Evolutionary conservation across 768 basidiomycete species (phyloP), one percentile per base, ranked within the genome.

Genomic region (Podaxis sp.): DNA sequence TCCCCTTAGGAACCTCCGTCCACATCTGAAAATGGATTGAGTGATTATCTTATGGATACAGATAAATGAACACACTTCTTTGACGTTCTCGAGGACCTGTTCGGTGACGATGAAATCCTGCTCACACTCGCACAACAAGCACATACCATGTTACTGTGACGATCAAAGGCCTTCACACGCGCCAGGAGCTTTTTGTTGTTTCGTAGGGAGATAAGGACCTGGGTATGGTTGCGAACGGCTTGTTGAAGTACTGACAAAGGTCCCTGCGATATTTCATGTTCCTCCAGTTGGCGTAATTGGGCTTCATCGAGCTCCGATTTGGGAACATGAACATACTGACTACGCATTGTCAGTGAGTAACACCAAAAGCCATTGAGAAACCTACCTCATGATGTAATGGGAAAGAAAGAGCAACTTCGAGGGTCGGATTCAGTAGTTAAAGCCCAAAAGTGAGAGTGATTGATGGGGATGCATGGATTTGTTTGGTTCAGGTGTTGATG

Each of bases 231-330:
- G 74, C 97, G 84, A 66, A 99, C 97, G 35, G 95, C 92, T 74
- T 97, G 95, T 74, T 99, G 97, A 56, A 97, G 82, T 53, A 97
- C 95, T 42, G 94, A 95, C 72, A 97, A 76, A 23, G 95, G 95
- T n/a, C 94, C 95, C 75, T 98, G 95, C 61, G 92, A 94, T 75
- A 98, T 97, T 77, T 98, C 95, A 71, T 97, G 95, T 74, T 99
- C 97, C 75, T 98, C 96, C 62, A 99, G 80, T 68, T 94, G 91
- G 60, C 94, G 90, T 52, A 98, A 82, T 77, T 98, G 95, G 9
- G 93, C 92, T 74, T 98, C 97, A 72, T 98, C 95, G 59, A 98
- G 82, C 78, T 98, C 97, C 44, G 95, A 97, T 73, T 95, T 97
- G 58, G 95, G 92, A 61, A 95, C 89, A 73, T 95, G 92, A 63